Evolutionary conservation across 257 asterid genomes (phyloP).

Genomic region (Coffea eugenioides): DNA sequence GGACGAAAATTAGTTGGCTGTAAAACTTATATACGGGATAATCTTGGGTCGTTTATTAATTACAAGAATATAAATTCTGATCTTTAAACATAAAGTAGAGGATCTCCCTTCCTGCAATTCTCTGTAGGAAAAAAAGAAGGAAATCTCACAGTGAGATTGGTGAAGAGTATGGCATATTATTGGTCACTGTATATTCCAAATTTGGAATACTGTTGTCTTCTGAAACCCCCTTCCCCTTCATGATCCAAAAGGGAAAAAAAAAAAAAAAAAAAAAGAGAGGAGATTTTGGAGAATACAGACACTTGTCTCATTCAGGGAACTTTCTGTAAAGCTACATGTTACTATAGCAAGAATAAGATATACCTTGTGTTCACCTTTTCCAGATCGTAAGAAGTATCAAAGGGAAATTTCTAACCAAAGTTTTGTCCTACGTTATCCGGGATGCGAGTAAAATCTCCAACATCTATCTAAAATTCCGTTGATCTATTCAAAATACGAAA

Average conservation of each 20-base stretch:
- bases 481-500: not conserved
- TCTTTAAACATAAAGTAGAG: not conserved
- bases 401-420: not conserved
- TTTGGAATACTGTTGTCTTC: no score
- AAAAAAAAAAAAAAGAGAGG: not conserved
- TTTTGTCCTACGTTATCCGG: not conserved
- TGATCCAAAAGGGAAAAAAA: not conserved
- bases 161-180: not conserved
- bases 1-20: no score
- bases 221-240: no score
- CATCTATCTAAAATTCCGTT: slow-evolving; percentile 1
- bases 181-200: no score
- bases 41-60: no score
- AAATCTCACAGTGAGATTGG: not conserved
- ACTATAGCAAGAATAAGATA: no score
- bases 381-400: not conserved
- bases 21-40: no score
- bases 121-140: no score
- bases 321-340: no score
- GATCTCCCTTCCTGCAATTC: not conserved
- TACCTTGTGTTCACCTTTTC: not conserved
- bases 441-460: slow-evolving; percentile 1
- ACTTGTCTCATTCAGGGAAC: no score
- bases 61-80: not conserved
- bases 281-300: not conserved